A percentile compares a stretch with the other conserved stretches of the same genome.
phyloP scores from a whole-genome alignment of 2,329 filamentous ascomycete species.

The Daldinia sp. region DNA sequence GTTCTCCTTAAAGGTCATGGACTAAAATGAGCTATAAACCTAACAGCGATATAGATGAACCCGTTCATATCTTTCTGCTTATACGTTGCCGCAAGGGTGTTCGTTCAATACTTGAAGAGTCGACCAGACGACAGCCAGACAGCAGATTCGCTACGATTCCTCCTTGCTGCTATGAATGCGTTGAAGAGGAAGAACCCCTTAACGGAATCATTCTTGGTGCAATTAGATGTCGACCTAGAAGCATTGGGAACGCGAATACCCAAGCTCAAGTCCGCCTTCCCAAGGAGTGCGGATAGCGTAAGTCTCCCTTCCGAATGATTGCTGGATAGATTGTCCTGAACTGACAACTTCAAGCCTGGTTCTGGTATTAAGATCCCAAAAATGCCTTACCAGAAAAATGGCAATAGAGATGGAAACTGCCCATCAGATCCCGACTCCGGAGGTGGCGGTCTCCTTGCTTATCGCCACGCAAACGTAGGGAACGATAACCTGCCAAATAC shows the following conservation, averaged over 20 bases:
- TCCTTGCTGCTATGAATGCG: conserved; percentile 90
- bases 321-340: not conserved
- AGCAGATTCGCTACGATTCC: conserved; percentile 85
- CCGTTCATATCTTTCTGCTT: conserved; percentile 95
- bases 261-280: conserved; percentile 66
- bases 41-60: conserved; percentile 75
- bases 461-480: conserved; percentile 52
- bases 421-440: conserved; percentile 8
- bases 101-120: conserved; percentile 96
- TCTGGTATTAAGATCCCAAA: conserved; percentile 38
- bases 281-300: conserved; percentile 65
- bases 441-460: conserved; percentile 57
- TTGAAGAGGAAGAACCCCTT: conserved; percentile 89
- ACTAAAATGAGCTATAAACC: conserved; percentile 31
- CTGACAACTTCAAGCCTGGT: conserved; percentile 50
- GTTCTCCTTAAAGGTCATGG: conserved; percentile 50
- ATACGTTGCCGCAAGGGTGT: conserved; percentile 94
- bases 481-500: conserved; percentile 55
- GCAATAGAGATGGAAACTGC: not conserved
- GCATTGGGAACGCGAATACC: conserved; percentile 73
- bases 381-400: conserved; percentile 26
- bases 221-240: conserved; percentile 92
- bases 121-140: conserved; percentile 85
- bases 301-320: conserved; percentile 47
- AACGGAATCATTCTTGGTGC: conserved; percentile 93